Conservation (phyloP, 2,329 filamentous ascomycete species). For the Dryadomyces quercus-mongolicae region DNA sequence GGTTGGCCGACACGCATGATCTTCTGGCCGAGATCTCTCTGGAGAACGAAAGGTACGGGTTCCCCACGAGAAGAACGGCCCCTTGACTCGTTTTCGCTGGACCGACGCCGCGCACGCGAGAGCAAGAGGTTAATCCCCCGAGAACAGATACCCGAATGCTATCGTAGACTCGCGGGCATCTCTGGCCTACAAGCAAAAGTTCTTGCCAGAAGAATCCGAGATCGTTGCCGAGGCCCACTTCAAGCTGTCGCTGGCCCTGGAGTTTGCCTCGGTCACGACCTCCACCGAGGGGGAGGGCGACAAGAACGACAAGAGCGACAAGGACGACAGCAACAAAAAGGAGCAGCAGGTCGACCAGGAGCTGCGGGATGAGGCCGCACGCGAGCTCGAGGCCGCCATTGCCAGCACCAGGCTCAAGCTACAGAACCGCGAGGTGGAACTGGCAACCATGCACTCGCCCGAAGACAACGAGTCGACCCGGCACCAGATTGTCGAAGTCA, state of each 20-base stretch:
- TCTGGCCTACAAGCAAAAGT: conserved; percentile 63
- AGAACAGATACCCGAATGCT: conserved; percentile 61
- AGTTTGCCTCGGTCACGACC: conserved; percentile 74
- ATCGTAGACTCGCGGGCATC: conserved; percentile 71
- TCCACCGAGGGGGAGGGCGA: conserved; percentile 22
- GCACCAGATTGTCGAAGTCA: conserved; percentile 57
- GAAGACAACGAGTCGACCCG: conserved; percentile 55
- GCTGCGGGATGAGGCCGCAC: conserved; percentile 58
- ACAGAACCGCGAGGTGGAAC: conserved; percentile 53
- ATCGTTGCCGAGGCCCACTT: conserved; percentile 90
- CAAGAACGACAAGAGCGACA: too few species aligned
- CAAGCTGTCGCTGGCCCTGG: conserved; percentile 87
- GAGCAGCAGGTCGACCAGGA: conserved; percentile 50
- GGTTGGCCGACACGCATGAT: conserved; percentile 86
- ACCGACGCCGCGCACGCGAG: not conserved
- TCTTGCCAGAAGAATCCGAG: conserved; percentile 71
- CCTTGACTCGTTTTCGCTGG: not conserved
- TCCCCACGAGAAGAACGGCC: not conserved
- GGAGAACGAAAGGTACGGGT: conserved; percentile 67
- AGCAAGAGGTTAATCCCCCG: not conserved
- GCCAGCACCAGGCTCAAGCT: conserved; percentile 60
- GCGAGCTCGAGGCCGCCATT: conserved; percentile 63
- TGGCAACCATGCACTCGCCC: conserved; percentile 49
- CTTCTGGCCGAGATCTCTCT: conserved; percentile 92
- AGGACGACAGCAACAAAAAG: conserved; percentile 11